phyloP scores from a whole-genome alignment of 2,329 filamentous ascomycete species.

The Aschersonia sp. region DNA sequence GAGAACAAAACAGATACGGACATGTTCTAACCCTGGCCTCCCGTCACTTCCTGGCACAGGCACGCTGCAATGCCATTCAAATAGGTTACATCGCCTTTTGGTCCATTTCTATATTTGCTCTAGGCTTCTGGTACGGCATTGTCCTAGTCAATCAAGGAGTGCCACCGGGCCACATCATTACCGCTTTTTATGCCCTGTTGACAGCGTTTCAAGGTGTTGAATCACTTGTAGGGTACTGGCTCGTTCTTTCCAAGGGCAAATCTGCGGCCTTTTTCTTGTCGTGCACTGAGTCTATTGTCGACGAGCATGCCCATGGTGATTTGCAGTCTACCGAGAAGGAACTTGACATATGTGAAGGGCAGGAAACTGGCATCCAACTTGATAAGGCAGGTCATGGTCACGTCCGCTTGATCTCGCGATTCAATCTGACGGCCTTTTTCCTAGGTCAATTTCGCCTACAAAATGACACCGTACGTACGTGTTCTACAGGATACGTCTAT shows the following conservation, averaged over 20 bases:
- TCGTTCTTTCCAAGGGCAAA: slow-evolving; percentile 67
- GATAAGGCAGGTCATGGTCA: slow-evolving; percentile 39
- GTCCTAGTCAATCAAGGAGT: slow-evolving; percentile 48
- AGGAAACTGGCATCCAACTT: slow-evolving; percentile 55
- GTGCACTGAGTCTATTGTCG: slow-evolving; percentile 3
- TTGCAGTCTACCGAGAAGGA: neutral
- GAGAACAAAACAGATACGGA: slow-evolving; percentile 54
- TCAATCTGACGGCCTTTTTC: neutral
- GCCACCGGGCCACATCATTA: slow-evolving; percentile 55
- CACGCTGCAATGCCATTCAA: slow-evolving; percentile 54
- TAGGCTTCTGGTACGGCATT: slow-evolving; percentile 82
- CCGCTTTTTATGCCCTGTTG: slow-evolving; percentile 73
- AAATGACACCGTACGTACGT: slow-evolving; percentile 44
- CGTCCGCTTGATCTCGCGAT: neutral
- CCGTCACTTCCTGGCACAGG: slow-evolving; percentile 51
- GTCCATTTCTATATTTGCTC: slow-evolving; percentile 65
- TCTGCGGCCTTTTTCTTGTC: slow-evolving; percentile 53
- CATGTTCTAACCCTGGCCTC: slow-evolving; percentile 42
- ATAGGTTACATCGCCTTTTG: slow-evolving; percentile 61
- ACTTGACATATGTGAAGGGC: slow-evolving; percentile 22
- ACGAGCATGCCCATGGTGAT: neutral
- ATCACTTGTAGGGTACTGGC: slow-evolving; percentile 58
- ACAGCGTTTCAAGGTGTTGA: slow-evolving; percentile 64
- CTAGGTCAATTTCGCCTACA: slow-evolving; percentile 72
- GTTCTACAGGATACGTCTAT: slow-evolving; percentile 51